These are phyloP conservation scores for Durotheca rogersii DNA, from an alignment of 495 filamentous ascomycete genomes.

Conservation along the genomic window DNA sequence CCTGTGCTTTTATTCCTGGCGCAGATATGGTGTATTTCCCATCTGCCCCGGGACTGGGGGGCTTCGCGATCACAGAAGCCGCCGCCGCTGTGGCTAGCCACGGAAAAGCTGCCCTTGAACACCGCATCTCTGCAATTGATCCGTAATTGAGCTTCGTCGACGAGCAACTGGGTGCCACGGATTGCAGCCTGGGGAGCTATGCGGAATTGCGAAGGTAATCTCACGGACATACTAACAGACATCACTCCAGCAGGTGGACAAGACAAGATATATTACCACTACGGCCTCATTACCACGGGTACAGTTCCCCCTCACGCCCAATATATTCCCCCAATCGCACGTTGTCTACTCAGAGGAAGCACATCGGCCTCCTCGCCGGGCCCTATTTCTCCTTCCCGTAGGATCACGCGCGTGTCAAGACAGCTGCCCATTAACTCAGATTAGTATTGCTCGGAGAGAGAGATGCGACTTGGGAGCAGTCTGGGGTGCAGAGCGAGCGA, in stretches of 20 bases:
- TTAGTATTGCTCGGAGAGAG: conserved; percentile 30
- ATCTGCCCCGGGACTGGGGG: conserved; percentile 29
- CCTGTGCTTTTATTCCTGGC: conserved; percentile 55
- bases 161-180: conserved; percentile 13
- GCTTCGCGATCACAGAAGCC: conserved; percentile 27
- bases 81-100: conserved; percentile 24
- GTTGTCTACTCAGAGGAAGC: conserved; percentile 10
- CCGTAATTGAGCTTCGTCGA: conserved; percentile 7
- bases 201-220: conserved; percentile 1
- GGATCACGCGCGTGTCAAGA: conserved; percentile 15
- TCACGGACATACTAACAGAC: conserved; percentile 15
- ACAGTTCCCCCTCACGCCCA: conserved; percentile 8
- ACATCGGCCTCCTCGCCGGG: conserved; percentile 14
- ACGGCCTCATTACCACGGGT: conserved; percentile 12
- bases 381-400: neutral
- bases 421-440: conserved; percentile 11
- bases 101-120: conserved; percentile 16
- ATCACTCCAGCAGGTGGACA: conserved; percentile 14
- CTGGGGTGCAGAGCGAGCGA: conserved; percentile 24
- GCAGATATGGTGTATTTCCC: conserved; percentile 50
- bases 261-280: conserved; percentile 32
- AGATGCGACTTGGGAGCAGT: conserved; percentile 30
- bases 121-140: conserved; percentile 34
- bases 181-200: conserved; percentile 3
- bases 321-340: conserved; percentile 21